Conservation (phyloP, 2,329 filamentous ascomycete species). For the Cryoendolithus antarcticus region DNA sequence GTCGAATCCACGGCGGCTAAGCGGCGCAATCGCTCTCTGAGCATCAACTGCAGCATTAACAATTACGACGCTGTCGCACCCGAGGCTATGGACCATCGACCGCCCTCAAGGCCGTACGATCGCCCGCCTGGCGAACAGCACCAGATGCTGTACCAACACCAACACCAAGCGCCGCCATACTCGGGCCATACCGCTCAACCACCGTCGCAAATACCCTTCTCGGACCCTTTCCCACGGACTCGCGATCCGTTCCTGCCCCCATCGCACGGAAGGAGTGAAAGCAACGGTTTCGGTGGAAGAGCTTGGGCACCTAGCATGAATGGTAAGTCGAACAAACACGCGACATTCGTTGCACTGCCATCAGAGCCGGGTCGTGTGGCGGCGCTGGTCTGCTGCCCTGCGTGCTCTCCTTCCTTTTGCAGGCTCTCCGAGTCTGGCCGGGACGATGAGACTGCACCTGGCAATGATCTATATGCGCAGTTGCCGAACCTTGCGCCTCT, state of each 20-base stretch:
- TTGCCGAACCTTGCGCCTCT: too few species aligned
- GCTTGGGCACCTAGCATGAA: constrained; percentile 11
- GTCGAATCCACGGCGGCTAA: too few species aligned
- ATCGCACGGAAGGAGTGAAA: constrained; percentile 27
- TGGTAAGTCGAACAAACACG: neutral
- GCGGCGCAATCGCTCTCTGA: too few species aligned
- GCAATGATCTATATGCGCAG: too few species aligned
- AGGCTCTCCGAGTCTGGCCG: too few species aligned
- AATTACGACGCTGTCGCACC: neutral
- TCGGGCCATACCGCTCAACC: constrained; percentile 23
- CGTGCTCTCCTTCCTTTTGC: too few species aligned
- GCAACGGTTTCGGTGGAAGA: constrained; percentile 25
- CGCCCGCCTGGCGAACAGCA: constrained; percentile 23
- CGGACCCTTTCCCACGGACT: constrained; percentile 32
- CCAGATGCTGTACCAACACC: constrained; percentile 15
- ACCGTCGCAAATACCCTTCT: constrained; percentile 33
- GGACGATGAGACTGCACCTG: too few species aligned
- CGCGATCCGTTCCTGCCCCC: constrained; percentile 36
- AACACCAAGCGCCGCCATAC: constrained; percentile 24
- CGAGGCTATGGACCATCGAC: constrained; percentile 18
- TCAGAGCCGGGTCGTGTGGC: too few species aligned
- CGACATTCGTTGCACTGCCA: too few species aligned
- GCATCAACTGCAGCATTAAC: too few species aligned
- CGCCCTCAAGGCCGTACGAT: constrained; percentile 24
- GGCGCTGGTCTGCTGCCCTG: too few species aligned